A percentile compares a stretch with the other conserved stretches of the same genome.
Conservation (phyloP, 345 rosid genomes). For the Gossypium herbaceum region DNA sequence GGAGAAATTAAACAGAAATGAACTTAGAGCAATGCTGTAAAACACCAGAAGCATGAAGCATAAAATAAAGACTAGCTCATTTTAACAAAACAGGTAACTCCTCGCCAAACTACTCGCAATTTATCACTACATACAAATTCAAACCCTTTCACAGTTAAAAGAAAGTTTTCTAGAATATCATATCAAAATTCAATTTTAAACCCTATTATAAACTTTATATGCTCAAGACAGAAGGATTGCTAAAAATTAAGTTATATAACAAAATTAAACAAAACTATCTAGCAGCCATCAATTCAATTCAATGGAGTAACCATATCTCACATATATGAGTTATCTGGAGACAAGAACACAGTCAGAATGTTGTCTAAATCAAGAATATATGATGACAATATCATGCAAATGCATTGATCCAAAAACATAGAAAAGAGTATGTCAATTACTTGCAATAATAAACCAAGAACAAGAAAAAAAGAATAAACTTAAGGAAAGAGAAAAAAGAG, state of each 20-base stretch:
- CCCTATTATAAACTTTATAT: conserved; percentile 1
- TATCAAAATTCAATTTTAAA: neutral
- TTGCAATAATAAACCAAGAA: neutral
- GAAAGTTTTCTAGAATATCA: neutral
- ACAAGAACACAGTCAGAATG: neutral
- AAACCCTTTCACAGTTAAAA: neutral
- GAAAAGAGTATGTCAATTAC: neutral
- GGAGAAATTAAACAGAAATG: conserved; percentile 22
- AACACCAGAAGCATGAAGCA: neutral
- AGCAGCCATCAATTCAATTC: neutral
- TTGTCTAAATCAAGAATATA: neutral
- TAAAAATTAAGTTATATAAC: neutral
- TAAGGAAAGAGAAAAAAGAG: conserved; percentile 1
- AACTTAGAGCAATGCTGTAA: conserved; percentile 1
- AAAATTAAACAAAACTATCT: neutral
- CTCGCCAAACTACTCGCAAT: neutral
- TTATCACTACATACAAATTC: neutral
- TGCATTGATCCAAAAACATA: neutral
- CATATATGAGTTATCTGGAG: neutral
- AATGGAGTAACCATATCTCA: neutral
- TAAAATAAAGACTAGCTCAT: neutral
- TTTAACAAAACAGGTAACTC: neutral
- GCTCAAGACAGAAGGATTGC: neutral
- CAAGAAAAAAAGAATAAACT: neutral
- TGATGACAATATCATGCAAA: neutral